These are phyloP conservation scores for Chaetomidium leptoderma DNA, from an alignment of 495 filamentous ascomycete genomes.

Conservation along the genomic window DNA sequence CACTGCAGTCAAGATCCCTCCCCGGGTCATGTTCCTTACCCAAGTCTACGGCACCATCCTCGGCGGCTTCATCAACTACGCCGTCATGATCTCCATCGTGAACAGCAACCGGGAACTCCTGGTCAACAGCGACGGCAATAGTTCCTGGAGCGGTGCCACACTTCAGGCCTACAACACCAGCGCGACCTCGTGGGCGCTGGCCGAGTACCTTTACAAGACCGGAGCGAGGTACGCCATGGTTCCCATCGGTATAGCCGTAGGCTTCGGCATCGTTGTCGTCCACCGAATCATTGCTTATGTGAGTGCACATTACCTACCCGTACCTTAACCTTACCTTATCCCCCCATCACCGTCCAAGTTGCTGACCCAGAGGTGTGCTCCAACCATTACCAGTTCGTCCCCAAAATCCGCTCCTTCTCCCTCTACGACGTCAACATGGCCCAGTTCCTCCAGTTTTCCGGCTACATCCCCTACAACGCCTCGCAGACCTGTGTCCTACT, in stretches of 20 bases:
- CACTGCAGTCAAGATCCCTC: slow-evolving; percentile 39
- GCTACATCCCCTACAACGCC: slow-evolving; percentile 44
- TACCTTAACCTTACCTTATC: neutral
- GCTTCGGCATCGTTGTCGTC: slow-evolving; percentile 35
- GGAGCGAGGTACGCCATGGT: slow-evolving; percentile 41
- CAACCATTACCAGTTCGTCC: slow-evolving; percentile 38
- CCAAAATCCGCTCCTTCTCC: slow-evolving; percentile 37
- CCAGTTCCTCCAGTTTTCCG: slow-evolving; percentile 43
- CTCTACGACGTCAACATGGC: slow-evolving; percentile 41
- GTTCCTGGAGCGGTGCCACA: slow-evolving; percentile 35
- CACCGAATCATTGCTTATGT: slow-evolving; percentile 43
- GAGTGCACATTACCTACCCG: slow-evolving; percentile 10
- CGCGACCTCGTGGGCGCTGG: slow-evolving; percentile 41
- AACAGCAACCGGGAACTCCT: slow-evolving; percentile 30
- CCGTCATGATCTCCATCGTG: slow-evolving; percentile 39
- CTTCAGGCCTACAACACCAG: slow-evolving; percentile 40
- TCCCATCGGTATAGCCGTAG: slow-evolving; percentile 45
- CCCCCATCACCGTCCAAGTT: too few relatives aligned
- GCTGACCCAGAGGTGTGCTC: too few relatives aligned
- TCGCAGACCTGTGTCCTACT: slow-evolving; percentile 40
- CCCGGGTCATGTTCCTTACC: slow-evolving; percentile 40
- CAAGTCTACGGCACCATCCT: slow-evolving; percentile 43
- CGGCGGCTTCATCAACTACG: slow-evolving; percentile 42
- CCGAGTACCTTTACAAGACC: slow-evolving; percentile 38
- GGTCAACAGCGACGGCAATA: slow-evolving; percentile 34